phyloP scores from a whole-genome alignment of 164 flowering plant species.

The Aristolochia contorta region DNA sequence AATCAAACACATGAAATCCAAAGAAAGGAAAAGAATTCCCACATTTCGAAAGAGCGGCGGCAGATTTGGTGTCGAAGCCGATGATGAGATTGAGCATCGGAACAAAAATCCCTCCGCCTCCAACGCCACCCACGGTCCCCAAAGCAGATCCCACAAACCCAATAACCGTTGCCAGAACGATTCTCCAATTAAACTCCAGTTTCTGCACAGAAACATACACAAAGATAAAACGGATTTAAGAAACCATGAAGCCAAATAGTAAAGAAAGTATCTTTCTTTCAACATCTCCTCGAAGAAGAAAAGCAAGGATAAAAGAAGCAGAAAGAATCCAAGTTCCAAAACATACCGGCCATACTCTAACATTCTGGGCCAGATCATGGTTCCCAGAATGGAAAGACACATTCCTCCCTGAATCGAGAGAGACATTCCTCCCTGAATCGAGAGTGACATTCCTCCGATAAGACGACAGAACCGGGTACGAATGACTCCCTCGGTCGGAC shows the following conservation, averaged over 20 bases:
- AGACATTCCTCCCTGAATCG: not conserved
- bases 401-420: not conserved
- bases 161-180: conserved; percentile 59
- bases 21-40: conserved; percentile 4
- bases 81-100: conserved; percentile 87
- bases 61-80: conserved; percentile 93
- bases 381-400: too few species aligned
- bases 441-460: not conserved
- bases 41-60: conserved; percentile 98
- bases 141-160: conserved; percentile 88
- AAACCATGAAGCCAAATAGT: not conserved
- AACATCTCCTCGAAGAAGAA: not conserved
- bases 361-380: conserved; percentile 5
- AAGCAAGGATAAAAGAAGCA: not conserved
- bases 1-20: too few species aligned
- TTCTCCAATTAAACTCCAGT: conserved; percentile 69
- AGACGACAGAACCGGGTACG: not conserved
- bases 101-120: conserved; percentile 96
- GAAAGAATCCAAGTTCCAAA: conserved; percentile 10
- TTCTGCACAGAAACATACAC: conserved; percentile 24
- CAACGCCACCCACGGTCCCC: conserved; percentile 94
- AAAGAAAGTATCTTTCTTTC: not conserved
- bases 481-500: conserved; percentile 1
- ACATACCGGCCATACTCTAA: conserved; percentile 65
- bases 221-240: not conserved